Evolutionary conservation across 2,329 filamentous ascomycete species (phyloP), one percentile per base, ranked within the genome.

Genomic region (Fusarium protoensiforme): DNA sequence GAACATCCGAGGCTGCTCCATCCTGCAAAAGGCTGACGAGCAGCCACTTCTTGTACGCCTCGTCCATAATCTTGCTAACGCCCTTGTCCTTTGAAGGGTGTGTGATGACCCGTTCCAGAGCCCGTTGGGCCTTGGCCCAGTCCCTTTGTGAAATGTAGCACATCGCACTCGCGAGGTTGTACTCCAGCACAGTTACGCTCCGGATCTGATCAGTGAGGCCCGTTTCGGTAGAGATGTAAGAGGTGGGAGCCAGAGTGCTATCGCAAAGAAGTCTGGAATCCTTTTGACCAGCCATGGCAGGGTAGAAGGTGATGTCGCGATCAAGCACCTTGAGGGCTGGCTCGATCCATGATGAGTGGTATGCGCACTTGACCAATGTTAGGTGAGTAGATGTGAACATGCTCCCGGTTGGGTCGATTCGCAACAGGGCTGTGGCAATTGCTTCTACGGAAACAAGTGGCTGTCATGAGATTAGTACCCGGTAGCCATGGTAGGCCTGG

Each of bases 1-100:
- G 93, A 11, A 90, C 79, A 1, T 82, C 75, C 2, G 85, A 83
- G 6, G 85, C 85, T 76, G 86, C 89, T 73, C 95, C 95, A 61
- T 91, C 85, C 8, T 89, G 86, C 20, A 99, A 84, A 63, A 98
- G 86, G 61, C 91, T 90, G 11, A 95, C 88, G 18, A 99, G 84
- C 10, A 97, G 80, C 93, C 94, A 98, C 82, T 96, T 97, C 84
- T 96, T 97, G 85, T 97, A 96, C 7, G 94, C 94, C 74, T 98
- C 94, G 5, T 93, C 86, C 92, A 96, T 96, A 59, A 97, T 87
- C 80, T 91, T 92, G 81, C 92, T 96, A 14, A 90, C 86, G 38
- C 90, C 87, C 35, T 87, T 85, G 22, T 91, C 91, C 60, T 85
- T 86, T 0, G 87, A 85, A 1, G 95, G 94, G 65, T 92, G 91